Evolutionary conservation across 139 green algal species (phyloP), one percentile per base, ranked within the genome.

Genomic region (Micractinium sp.): DNA sequence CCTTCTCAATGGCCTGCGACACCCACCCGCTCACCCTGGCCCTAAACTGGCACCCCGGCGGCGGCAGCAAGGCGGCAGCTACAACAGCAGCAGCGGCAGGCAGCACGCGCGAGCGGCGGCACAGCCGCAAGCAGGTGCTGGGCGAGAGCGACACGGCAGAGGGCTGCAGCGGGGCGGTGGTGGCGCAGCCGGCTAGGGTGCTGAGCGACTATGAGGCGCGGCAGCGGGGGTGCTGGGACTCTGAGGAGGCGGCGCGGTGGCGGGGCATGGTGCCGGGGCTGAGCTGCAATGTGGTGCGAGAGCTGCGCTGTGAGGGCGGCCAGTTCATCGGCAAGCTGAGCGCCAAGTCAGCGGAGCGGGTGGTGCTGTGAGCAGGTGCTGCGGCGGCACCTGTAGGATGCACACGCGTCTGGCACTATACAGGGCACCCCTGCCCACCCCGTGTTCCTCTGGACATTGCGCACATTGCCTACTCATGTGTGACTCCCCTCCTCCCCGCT

Each of bases 11-110:
- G 90, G 67, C 47, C 9, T 86, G 60, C 14, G 86, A 91, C 36
- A 91, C 91, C n/a, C 66, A 89, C 38, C 66, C 82, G 1, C 60
- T 87, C 36, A 92, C 86, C 1, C 73, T 87, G n/a, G 76, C 82
- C 3, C 91, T 93, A 38, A 93, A 93, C 82, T 92, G 89, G 86
- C 69, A 33, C 33, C 75, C 87, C 0, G 29, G 47, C 80, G 53
- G 80, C 67, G 63, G 82, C 83, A 38, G 27, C 33, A 33, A 75
- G 31, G 81, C 18, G 18, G 13, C 63, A 2, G 35, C 74, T 41
- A 38, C 35, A 60, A 38, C 83, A 29, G 67, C 71, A 1, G 66
- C 67, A 33, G 83, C 19, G 12, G 39, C 14, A 7, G 67, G 84
- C 39, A 16, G 39, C 31, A 16, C 4, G 4, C 47, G 47, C 7